Evolutionary conservation across 371 early-diverging fungal species (phyloP), one percentile per base, ranked within the genome.

Genomic region (Rhizopus delemar): DNA sequence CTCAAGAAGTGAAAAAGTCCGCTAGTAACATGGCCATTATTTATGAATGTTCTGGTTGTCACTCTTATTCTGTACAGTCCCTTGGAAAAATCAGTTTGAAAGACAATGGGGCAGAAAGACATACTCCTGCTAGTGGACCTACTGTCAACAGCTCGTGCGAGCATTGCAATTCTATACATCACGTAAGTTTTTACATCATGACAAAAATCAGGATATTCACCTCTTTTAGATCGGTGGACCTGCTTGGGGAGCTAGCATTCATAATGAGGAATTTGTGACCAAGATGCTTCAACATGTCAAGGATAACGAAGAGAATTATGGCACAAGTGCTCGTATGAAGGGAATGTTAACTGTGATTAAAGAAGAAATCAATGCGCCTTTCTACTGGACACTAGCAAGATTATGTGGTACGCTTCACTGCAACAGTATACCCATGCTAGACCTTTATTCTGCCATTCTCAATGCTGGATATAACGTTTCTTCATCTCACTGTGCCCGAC

Each of bases 301-400:
- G 53, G 75, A 62, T 0, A 72, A 81, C 3, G 75, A 75, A 34
- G 63, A 66, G 0, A 64, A 64, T 32, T 97, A 90, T 71, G 87
- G 88, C 57, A 95, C 95, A 5, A 74, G 84, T 56, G 69, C 81
- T 46, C 86, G 99, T 62, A 95, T 99, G 87, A 67, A 88, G 69
- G 99, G 99, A 28, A 95, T 99, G 93, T 73, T 99, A 39, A 87
- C 90, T 31, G 93, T 97, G 0, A 88, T 94, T 32, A 85, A 86
- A 13, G 99, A 97, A 75, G 91, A 90, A 69, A 69, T 90, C 3
- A 87, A 93, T 56, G 68, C 70, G 6, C 96, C 96, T 7, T 82
- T 96, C 52, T 95, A 90, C 67, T 94, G 94, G 78, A 86, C 86
- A 12, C 64, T 93, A n/a, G 68, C 82, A 28, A 63, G 75, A 5